These are phyloP conservation scores for Coemansia sp. DNA, from an alignment of 192 early-diverging fungal species.

Conservation along the genomic window DNA sequence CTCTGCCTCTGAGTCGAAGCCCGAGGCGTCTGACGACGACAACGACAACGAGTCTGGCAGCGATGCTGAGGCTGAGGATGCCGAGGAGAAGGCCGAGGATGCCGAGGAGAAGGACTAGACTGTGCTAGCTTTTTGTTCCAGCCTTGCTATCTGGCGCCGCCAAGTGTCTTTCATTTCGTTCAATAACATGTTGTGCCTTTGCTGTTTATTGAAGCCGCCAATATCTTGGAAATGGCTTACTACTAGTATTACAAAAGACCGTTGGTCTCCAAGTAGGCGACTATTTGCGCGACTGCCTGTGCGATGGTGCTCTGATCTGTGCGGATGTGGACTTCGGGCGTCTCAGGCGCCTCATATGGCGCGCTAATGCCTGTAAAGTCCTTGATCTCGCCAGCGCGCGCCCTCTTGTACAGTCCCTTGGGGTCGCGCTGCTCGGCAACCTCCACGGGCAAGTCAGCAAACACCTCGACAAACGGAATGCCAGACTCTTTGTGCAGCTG, in stretches of 20 bases:
- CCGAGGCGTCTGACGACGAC: constrained; percentile 31
- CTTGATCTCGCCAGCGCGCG: constrained; percentile 91
- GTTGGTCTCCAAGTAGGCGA: constrained; percentile 29
- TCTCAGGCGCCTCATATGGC: constrained; percentile 85
- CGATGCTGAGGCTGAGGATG: constrained; percentile 20
- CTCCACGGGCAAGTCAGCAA: constrained; percentile 82
- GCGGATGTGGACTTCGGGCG: constrained; percentile 84
- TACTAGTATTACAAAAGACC: constrained; percentile 16
- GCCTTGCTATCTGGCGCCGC: background rate
- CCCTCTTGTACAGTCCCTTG: constrained; percentile 97
- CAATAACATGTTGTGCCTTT: background rate
- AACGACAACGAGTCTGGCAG: constrained; percentile 40
- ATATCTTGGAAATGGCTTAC: too few species aligned
- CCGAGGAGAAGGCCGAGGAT: constrained; percentile 1
- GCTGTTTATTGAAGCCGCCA: background rate
- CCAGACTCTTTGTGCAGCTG: constrained; percentile 73
- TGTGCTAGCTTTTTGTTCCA: background rate
- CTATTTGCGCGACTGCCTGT: constrained; percentile 48
- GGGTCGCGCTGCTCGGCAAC: constrained; percentile 92
- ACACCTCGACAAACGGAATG: constrained; percentile 90
- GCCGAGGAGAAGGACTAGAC: constrained; percentile 20
- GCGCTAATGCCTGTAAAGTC: constrained; percentile 96
- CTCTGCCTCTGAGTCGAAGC: constrained; percentile 17
- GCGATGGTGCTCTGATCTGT: constrained; percentile 73
- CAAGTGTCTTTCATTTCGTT: background rate